Percentiles rank a stretch among this genome's conserved stretches.
phyloP scores from a whole-genome alignment of 495 filamentous ascomycete genomes.

The Talaromyces wortmannii region DNA sequence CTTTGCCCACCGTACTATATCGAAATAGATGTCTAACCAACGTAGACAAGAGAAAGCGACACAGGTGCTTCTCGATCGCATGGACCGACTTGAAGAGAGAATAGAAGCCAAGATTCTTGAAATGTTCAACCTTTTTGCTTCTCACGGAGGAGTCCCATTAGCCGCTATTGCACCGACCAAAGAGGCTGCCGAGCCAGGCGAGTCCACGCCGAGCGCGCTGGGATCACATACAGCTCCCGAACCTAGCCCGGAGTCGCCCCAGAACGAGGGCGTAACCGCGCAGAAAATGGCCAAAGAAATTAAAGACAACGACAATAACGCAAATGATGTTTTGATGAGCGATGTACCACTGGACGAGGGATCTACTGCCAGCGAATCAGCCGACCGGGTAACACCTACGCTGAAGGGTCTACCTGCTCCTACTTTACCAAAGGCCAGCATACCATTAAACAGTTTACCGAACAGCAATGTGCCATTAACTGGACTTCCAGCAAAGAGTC shows the following conservation, averaged over 20 bases:
- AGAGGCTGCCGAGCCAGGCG: not conserved
- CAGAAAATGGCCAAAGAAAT: not conserved
- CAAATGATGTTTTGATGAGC: not conserved
- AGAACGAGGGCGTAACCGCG: not conserved
- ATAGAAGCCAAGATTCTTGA: not conserved
- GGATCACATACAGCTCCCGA: not conserved
- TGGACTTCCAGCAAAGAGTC: not conserved
- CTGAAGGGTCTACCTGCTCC: too few relatives aligned
- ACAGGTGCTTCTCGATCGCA: slow-evolving; percentile 25
- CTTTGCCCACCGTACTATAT: not conserved
- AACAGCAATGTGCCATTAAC: not conserved
- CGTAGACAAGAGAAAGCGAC: slow-evolving; percentile 35
- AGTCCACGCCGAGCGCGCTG: not conserved
- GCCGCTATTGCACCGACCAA: not conserved
- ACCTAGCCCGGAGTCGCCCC: not conserved
- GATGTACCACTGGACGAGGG: not conserved
- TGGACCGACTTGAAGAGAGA: slow-evolving; percentile 22
- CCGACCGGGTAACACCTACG: not conserved
- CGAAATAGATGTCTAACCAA: not conserved
- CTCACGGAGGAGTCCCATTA: not conserved
- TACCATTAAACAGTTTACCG: not conserved
- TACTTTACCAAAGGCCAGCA: not conserved
- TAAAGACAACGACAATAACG: not conserved
- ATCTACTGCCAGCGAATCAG: not conserved
- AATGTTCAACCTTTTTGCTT: not conserved